Evolutionary conservation across 441 rosid species (phyloP), one percentile per base, ranked within the genome.

Genomic region (Viola pubescens): DNA sequence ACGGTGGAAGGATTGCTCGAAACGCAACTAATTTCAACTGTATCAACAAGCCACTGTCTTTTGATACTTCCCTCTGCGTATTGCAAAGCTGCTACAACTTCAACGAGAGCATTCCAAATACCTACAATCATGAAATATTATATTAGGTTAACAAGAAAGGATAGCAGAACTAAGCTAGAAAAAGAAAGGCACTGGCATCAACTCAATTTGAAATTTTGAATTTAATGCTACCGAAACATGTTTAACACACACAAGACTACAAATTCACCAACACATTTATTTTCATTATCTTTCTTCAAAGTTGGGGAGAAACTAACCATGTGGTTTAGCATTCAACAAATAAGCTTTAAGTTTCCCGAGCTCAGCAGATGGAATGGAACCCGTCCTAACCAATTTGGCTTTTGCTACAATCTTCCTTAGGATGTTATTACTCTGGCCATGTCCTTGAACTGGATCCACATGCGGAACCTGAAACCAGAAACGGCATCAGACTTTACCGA

Each of bases 11-110:
- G 98, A 77, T 77, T 70, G 61, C 65, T 67, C 52, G 98, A 82
- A 60, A 85, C 76, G 10, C 97, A 92, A 75, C 98, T 84, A 61
- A 89, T 87, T 77, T 89, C 97, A n/a, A 78, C 73, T 0, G 87
- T 88, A 74, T 89, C 96, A 61, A 82, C 61, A 58, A 89, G 91
- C 97, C 97, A 92, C 65, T 86, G 94, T 62, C 87, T 84, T 79
- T 79, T 89, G 59, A 79, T 74, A 76, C 78, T 80, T 72, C 83
- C 88, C 52, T 82, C 98, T 4, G 86, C 79, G 47, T 43, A 67
- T 66, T 84, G 81, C 74, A 87, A 71, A 65, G 95, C 85, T 47
- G 81, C 90, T 48, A 81, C 84, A 54, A 89, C 78, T 78, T 87
- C 96, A 65, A 79, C 63, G 37, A 79, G 84, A 58, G 78, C 83